These are phyloP conservation scores for Pyrus hybrid DNA, from an alignment of 331 rosid species.

Conservation along the genomic window DNA sequence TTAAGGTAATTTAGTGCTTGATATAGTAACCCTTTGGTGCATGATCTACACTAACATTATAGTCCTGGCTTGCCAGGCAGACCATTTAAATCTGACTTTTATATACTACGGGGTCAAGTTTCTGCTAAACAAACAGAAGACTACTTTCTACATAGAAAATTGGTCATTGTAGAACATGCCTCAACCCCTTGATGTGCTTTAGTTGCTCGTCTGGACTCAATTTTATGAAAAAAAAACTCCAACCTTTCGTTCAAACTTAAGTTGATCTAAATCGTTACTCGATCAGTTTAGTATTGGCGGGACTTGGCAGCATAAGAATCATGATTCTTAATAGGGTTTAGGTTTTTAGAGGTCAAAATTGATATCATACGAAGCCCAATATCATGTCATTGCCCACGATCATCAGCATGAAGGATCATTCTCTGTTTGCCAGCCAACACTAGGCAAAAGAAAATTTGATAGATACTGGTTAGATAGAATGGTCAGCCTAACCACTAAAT, in stretches of 20 bases:
- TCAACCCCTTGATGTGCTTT: neutral
- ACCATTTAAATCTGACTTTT: neutral
- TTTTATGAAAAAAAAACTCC: too few species aligned
- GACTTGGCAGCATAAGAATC: neutral
- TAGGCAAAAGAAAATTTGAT: neutral
- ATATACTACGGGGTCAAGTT: neutral
- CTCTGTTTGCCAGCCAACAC: neutral
- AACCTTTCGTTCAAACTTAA: too few species aligned
- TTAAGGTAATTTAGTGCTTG: constrained; percentile 37
- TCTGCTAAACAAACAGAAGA: neutral
- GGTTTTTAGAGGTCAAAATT: neutral
- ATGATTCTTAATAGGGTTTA: neutral
- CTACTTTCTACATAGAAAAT: too few species aligned
- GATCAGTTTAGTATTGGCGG: neutral
- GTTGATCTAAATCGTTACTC: neutral
- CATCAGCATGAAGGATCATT: neutral
- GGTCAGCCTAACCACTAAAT: neutral
- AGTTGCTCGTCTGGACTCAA: too few species aligned
- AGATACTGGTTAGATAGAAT: neutral
- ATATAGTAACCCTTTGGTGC: neutral
- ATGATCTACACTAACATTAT: neutral
- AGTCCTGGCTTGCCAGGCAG: neutral
- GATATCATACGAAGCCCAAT: neutral
- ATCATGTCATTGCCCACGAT: neutral
- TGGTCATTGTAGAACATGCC: too few species aligned